Conservation (phyloP, 306 rosid genomes). For the Inga oerstediana region DNA sequence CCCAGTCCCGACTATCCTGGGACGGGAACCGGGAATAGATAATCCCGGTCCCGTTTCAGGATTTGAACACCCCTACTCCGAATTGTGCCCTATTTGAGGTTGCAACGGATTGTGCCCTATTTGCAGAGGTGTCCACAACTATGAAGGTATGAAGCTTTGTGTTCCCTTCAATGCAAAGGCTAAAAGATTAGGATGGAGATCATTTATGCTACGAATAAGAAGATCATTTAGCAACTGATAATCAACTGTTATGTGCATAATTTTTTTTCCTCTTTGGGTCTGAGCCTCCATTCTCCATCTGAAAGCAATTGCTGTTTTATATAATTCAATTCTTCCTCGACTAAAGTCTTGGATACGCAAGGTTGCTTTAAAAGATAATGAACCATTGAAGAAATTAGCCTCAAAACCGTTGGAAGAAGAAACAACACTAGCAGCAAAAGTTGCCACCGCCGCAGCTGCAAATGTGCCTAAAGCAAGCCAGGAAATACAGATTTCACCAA, state of each 20-base stretch:
- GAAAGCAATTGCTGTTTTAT: constrained; percentile 33
- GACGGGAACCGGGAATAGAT: no score
- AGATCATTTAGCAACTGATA: no score
- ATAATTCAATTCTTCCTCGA: constrained; percentile 74
- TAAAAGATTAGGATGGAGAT: no score
- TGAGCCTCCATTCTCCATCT: constrained; percentile 29
- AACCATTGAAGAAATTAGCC: constrained; percentile 37
- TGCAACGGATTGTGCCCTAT: no score
- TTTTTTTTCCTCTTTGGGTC: neutral
- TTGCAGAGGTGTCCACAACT: no score
- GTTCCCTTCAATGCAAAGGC: no score
- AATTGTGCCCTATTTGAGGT: no score
- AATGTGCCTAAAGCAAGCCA: constrained; percentile 77
- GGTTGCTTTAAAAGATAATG: constrained; percentile 61
- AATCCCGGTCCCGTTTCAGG: no score
- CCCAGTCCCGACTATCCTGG: no score
- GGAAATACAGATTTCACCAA: constrained; percentile 62
- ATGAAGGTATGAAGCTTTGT: no score
- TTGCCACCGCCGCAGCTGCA: constrained; percentile 83
- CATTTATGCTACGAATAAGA: no score
- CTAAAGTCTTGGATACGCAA: constrained; percentile 83
- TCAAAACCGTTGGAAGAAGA: constrained; percentile 75
- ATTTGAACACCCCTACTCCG: no score
- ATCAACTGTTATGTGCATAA: neutral
- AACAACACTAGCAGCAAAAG: constrained; percentile 75